Evolutionary conservation across 139 green algal species (phyloP).

Genomic region (Chloropicon primus): DNA sequence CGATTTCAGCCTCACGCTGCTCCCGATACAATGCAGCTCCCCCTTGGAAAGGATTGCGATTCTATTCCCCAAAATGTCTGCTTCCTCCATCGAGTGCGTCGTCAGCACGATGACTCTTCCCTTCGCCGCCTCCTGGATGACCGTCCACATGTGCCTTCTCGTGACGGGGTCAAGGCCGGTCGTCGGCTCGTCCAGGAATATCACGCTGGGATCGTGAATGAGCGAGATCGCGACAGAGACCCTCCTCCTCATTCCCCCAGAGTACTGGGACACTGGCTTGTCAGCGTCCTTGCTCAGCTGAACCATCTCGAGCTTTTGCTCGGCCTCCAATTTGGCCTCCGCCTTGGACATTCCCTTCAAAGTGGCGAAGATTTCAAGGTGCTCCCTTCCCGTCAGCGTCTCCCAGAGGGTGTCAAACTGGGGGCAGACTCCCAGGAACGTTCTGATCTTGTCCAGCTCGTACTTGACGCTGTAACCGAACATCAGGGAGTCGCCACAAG

Average conservation of each 20-base stretch:
- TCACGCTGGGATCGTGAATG: conserved; percentile 69
- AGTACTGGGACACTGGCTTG: conserved; percentile 34
- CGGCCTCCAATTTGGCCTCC: conserved; percentile 20
- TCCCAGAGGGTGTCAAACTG: conserved; percentile 95
- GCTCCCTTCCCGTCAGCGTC: conserved; percentile 71
- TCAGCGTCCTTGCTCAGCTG: not conserved
- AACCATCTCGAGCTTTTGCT: conserved; percentile 28
- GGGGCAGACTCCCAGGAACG: conserved; percentile 57
- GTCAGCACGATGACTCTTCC: conserved; percentile 71
- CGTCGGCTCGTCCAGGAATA: conserved; percentile 92
- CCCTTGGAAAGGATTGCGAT: conserved; percentile 65
- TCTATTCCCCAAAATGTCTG: conserved; percentile 58
- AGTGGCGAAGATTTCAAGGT: conserved; percentile 73
- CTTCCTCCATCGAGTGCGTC: conserved; percentile 65
- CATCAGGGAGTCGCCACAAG: conserved; percentile 61
- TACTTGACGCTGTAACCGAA: conserved; percentile 35
- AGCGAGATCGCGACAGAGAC: conserved; percentile 77
- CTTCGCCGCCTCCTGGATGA: conserved; percentile 61
- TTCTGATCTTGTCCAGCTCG: conserved; percentile 50
- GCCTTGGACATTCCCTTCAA: conserved; percentile 60
- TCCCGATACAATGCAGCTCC: conserved; percentile 45
- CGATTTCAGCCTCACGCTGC: conserved; percentile 54
- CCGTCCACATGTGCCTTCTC: conserved; percentile 82
- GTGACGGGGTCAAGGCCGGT: conserved; percentile 84
- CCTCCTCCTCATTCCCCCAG: conserved; percentile 68